A percentile compares a stretch with the other conserved stretches of the same genome.
Evolutionary conservation across 2,329 filamentous ascomycete genomes (phyloP).

Genomic region (Aspergillus vadensis): DNA sequence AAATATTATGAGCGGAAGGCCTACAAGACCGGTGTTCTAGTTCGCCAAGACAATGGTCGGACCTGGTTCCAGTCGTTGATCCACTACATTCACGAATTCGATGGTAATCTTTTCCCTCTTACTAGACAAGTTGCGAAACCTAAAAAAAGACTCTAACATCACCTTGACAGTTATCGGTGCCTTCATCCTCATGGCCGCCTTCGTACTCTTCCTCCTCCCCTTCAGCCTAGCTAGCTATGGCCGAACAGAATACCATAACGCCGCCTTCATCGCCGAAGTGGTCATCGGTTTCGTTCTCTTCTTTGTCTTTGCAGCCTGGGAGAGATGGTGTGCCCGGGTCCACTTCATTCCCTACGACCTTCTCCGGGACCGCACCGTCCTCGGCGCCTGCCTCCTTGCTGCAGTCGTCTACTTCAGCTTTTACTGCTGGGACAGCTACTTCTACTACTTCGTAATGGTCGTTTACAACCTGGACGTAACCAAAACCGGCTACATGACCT

Average conservation of each 20-base stretch:
- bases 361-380: slow-evolving; percentile 52
- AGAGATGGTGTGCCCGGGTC: slow-evolving; percentile 54
- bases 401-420: slow-evolving; percentile 52
- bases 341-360: slow-evolving; percentile 59
- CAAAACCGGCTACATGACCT: slow-evolving; percentile 50
- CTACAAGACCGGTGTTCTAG: slow-evolving; percentile 54
- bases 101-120: slow-evolving; percentile 41
- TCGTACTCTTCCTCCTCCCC: slow-evolving; percentile 66
- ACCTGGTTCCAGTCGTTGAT: slow-evolving; percentile 50
- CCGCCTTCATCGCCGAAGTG: slow-evolving; percentile 53
- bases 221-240: slow-evolving; percentile 58
- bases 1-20: slow-evolving; percentile 62
- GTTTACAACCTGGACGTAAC: slow-evolving; percentile 51
- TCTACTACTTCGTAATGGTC: slow-evolving; percentile 57
- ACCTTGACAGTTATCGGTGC: slow-evolving; percentile 54
- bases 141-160: neutral
- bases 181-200: slow-evolving; percentile 61
- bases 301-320: slow-evolving; percentile 58
- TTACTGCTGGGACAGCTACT: slow-evolving; percentile 59
- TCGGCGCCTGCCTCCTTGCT: slow-evolving; percentile 56
- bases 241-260: slow-evolving; percentile 45
- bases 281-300: slow-evolving; percentile 56
- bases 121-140: too few species aligned
- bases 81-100: slow-evolving; percentile 64
- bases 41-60: slow-evolving; percentile 48